Base-by-base conservation (phyloP, 257 asterid genomes). In the Solanum stenotomum region DNA sequence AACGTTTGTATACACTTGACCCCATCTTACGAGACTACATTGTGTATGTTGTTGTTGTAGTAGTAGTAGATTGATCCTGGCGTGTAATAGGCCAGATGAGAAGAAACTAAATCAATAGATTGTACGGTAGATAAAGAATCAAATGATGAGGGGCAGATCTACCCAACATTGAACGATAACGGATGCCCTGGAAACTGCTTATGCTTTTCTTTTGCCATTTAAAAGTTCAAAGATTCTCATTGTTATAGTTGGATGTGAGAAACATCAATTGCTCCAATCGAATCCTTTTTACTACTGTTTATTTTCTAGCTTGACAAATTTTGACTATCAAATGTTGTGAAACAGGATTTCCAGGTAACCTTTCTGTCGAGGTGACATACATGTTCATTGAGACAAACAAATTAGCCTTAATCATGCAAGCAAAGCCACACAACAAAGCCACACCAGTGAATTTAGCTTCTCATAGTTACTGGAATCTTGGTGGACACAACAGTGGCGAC, bases 381-480 rank as follows among this genome's bases (percentile, higher is more conserved):
- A 35, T 92, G 89, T 65, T 95, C 35, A 56, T 93, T 3, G 95
- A 91, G 33, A 31, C 59, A 5, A 52, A 95, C 93, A 91, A 76
- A 63, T 87, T 95, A 2, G 94, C 89, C 14, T 83, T 95, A 63
- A 92, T 91, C 63, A 95, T 96, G 99, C 52, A 84, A 70, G 98
- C 99, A 61, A 89, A 76, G 52, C 83, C 98, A 14, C 71, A 89
- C 1, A 90, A 76, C 90, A 95, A 93, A 89, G 84, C 98, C 44
- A 96, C 98, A 27, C 98, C 98, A 5, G 91, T 96, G 23, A 95
- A 96, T 85, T 92, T 96, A 33, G 98, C 96, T 13, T 93, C 98
- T 79, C 98, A 96, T 91, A 89, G 95, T 11, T 96, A 96, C 86
- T 96, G 98, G 98, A 96, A 96, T 75, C 97, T 96, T 1, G 96